Evolutionary conservation across 1,284 basidiomycete species (phyloP).

Genomic region (Nidula niveotomentosa): DNA sequence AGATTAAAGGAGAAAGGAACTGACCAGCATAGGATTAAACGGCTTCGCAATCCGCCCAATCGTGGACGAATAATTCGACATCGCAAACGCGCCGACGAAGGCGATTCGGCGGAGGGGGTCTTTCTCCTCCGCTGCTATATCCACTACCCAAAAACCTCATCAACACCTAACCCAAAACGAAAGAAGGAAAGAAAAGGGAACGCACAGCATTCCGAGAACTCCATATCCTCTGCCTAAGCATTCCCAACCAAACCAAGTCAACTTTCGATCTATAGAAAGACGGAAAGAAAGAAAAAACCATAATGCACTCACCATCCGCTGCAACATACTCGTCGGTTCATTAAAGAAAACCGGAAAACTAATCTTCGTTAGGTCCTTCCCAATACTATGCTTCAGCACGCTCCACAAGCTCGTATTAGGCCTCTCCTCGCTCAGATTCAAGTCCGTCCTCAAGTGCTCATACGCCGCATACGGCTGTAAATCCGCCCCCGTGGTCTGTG

Average conservation of each 20-base stretch:
- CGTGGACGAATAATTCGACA: slow-evolving; percentile 97
- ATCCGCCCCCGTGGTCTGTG: slow-evolving; percentile 32
- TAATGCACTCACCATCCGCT: slow-evolving; percentile 72
- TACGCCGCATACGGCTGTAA: slow-evolving; percentile 69
- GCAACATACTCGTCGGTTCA: slow-evolving; percentile 95
- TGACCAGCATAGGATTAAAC: slow-evolving; percentile 88
- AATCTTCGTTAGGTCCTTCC: slow-evolving; percentile 97
- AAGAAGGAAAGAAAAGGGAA: no score
- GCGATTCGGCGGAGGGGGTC: slow-evolving; percentile 87
- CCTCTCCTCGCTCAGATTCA: slow-evolving; percentile 81
- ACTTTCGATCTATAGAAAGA: no score
- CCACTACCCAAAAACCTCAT: slow-evolving; percentile 48
- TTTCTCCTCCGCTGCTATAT: slow-evolving; percentile 76
- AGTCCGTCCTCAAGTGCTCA: slow-evolving; percentile 55
- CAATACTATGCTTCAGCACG: slow-evolving; percentile 94
- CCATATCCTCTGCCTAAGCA: slow-evolving; percentile 96
- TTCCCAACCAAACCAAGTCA: no score
- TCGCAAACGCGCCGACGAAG: slow-evolving; percentile 95
- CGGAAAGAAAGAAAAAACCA: no score
- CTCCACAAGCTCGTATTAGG: slow-evolving; percentile 94
- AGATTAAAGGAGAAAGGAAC: slow-evolving; percentile 20
- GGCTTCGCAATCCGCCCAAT: slow-evolving; percentile 96
- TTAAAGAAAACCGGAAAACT: slow-evolving; percentile 97
- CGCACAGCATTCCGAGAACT: slow-evolving; percentile 91
- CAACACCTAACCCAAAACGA: no score